phyloP scores from a whole-genome alignment of 73 alveolate species.

The Paramecium sonneborni region DNA sequence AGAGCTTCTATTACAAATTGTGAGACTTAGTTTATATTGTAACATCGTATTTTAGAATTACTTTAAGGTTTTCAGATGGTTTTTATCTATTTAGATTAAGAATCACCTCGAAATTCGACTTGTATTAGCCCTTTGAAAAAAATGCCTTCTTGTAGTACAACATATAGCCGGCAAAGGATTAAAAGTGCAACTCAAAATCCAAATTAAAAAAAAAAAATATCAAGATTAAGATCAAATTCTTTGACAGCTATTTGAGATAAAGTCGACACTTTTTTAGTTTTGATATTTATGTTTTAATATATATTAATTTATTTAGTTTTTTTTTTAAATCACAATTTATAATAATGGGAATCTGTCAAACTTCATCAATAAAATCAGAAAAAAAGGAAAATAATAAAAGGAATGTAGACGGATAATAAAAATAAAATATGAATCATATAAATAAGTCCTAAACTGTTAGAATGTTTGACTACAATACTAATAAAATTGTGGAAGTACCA shows the following conservation, averaged over 20 bases:
- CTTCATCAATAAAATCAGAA: background rate
- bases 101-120: slow-evolving; percentile 28
- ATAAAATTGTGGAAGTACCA: slow-evolving; percentile 15
- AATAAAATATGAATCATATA: background rate
- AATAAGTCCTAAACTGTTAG: background rate
- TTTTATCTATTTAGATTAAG: slow-evolving; percentile 11
- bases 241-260: background rate
- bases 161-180: background rate
- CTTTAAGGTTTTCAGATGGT: background rate
- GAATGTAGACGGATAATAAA: background rate
- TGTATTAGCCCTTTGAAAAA: background rate
- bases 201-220: background rate
- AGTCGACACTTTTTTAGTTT: background rate
- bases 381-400: background rate
- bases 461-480: background rate
- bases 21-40: background rate
- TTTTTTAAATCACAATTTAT: background rate
- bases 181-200: background rate
- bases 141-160: background rate
- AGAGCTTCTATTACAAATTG: background rate
- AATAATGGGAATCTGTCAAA: background rate
- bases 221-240: slow-evolving; percentile 3
- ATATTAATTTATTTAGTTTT: background rate
- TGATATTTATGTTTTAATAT: background rate
- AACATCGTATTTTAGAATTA: background rate